phyloP scores from a whole-genome alignment of 2,329 filamentous ascomycete genomes.

The Aspergillus calidoustus region DNA sequence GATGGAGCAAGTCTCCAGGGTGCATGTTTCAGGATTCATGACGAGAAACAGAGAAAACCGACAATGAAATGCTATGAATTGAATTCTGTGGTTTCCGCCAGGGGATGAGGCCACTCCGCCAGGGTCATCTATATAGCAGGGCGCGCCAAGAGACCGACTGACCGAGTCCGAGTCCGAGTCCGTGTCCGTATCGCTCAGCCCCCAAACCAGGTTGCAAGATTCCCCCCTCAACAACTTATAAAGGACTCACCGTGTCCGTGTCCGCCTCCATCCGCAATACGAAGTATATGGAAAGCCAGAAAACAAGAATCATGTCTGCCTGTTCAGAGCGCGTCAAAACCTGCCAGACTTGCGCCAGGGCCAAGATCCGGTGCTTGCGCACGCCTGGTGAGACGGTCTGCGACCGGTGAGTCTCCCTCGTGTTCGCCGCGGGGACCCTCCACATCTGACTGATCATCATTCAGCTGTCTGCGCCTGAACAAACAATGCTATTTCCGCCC shows the following conservation, averaged over 20 bases:
- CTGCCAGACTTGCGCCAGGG: slow-evolving; percentile 20
- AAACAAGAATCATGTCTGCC: not conserved
- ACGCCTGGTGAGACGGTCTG: slow-evolving; percentile 14
- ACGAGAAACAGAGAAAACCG: not conserved
- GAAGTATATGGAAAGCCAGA: not conserved
- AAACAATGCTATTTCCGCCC: slow-evolving; percentile 24
- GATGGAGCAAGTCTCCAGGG: slow-evolving; percentile 2
- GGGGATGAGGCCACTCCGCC: not conserved
- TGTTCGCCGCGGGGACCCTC: not conserved
- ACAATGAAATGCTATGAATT: not conserved
- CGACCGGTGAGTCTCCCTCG: slow-evolving; percentile 17
- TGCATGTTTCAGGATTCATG: slow-evolving; percentile 19
- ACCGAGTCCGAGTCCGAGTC: slow-evolving; percentile 1
- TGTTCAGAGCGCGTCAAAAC: slow-evolving; percentile 16
- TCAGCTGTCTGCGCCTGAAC: slow-evolving; percentile 19
- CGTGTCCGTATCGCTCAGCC: slow-evolving; percentile 1
- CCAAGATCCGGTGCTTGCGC: slow-evolving; percentile 22
- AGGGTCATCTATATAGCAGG: not conserved
- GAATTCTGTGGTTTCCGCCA: not conserved
- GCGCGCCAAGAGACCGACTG: not conserved
- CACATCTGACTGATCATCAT: not conserved
- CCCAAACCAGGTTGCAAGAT: not conserved
- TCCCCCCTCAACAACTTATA: not conserved
- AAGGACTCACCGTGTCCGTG: slow-evolving; percentile 7
- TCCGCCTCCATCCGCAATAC: not conserved